Base-by-base conservation (phyloP, 192 early-diverging fungal genomes). In the Diversispora eburnea region DNA sequence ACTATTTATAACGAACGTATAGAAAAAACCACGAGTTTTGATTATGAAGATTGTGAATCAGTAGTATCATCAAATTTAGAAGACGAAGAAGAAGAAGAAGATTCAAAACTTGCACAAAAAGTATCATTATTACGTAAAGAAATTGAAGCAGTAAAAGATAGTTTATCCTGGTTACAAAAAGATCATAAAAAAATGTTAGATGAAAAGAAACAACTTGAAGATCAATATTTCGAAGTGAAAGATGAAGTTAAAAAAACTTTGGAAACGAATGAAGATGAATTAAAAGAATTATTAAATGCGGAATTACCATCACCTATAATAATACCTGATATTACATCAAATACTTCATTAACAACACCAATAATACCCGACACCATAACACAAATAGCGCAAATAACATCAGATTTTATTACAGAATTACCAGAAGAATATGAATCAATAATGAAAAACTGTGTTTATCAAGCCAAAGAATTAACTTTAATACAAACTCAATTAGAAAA, bases 21-120 rank as follows among this genome's bases (percentile, higher is more conserved):
- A 73, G 72, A 73, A 41, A 73, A 73, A 64, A 41, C 46, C 6
- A 73, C 72, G 52, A 73, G 71, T 55, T 64, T 73, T 54, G 62
- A 62, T 48, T 47, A 73, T 20, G 72, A 73, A 9, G 72, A 73
- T 12, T 47, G 59, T 43, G 49, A 33, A 0, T 52, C 39, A 0
- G 43, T 22, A 3, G 69, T 45, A 7, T 19, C n/a, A 58, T 8
- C n/a, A 58, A 67, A 17, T 13, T 9, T 48, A 10, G 46, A 49
- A n/a, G 19, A 22, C 1, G 25, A 64, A 19, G 49, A 73, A 33
- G 17, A 9, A 1, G 45, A 2, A n/a, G 51, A 20, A 7, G 72
- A 51, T 20, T 12, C 43, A 54, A 73, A n/a, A 43, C 17, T 62
- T 8, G 33, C n/a, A 3, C 25, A 54, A 49, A 47, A 73, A 52